Evolutionary conservation across 2,329 filamentous ascomycete species (phyloP), one percentile per base, ranked within the genome.

Genomic region (Pseudomassariella vexata): DNA sequence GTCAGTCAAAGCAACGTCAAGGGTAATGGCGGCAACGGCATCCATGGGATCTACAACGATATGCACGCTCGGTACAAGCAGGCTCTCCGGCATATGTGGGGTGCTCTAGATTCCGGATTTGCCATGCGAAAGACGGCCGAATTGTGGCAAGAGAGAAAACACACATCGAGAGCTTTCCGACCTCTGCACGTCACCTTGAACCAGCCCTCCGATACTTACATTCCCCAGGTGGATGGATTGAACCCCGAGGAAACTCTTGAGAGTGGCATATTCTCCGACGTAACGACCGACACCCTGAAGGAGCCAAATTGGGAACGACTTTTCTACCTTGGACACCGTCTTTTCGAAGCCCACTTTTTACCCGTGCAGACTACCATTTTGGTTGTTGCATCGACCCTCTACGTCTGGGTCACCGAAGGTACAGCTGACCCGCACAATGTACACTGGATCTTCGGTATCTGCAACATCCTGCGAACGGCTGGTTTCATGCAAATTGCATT

Each of bases 11-110:
- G 71, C 57, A 85, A 85, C 46, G 77, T 85, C 30, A 76, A 74
- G 29, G 78, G 74, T 25, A 71, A 73, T 21, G 68, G 69, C 24
- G 68, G 70, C 19, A 60, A 65, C 40, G 75, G 76, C 11, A 36
- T 76, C 29, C 50, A 56, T 12, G 77, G 78, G 27, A 60, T 73
- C 37, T 52, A 70, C 28, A 63, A 66, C 24, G 80, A 82, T 39
- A 66, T 81, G 45, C 54, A 62, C 22, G 81, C 81, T 15, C 76
- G 82, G 15, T 85, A 85, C 53, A 79, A 76, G 54, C 82, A 86
- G 57, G 81, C 79, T 27, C 58, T 84, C 33, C 71, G 82, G 40
- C 81, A 85, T 57, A 85, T 85, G 81, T 85, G 81, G 81, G 81
- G 81, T 45, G 73, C 78, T 37, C 61, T 85, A 14, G 81, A 85